These are phyloP conservation scores for Capsella rubella DNA, from an alignment of 441 rosid species.

Conservation along the genomic window DNA sequence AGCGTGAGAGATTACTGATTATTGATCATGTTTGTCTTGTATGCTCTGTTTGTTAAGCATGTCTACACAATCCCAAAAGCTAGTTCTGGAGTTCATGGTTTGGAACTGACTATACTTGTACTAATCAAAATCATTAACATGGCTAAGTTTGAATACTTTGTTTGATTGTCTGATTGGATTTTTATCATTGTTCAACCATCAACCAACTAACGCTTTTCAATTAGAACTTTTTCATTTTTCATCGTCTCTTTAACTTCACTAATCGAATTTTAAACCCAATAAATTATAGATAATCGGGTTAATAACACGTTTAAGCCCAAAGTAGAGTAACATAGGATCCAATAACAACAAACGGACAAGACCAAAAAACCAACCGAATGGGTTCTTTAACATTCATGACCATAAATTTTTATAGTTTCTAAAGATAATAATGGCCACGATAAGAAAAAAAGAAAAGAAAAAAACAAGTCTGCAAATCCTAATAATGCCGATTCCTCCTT, in stretches of 20 bases:
- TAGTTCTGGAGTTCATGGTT: not conserved
- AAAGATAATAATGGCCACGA: constrained; percentile 16
- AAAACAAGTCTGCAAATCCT: constrained; percentile 41
- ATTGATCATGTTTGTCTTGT: not conserved
- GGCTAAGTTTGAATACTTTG: not conserved
- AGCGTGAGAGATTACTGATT: not conserved
- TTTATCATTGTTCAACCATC: not conserved
- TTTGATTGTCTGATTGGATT: not conserved
- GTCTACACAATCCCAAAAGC: not conserved
- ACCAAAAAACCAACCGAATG: constrained; percentile 20
- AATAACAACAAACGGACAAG: constrained; percentile 26
- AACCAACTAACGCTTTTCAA: not conserved
- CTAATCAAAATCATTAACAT: no score
- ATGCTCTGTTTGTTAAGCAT: not conserved
- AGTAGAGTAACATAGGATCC: constrained; percentile 9
- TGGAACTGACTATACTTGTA: not conserved
- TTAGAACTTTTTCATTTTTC: no score
- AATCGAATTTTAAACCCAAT: not conserved
- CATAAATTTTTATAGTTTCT: constrained; percentile 28
- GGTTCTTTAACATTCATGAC: constrained; percentile 12
- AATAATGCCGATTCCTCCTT: constrained; percentile 35
- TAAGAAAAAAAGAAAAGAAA: not conserved
- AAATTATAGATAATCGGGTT: not conserved
- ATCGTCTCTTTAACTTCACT: not conserved
- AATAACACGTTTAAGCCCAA: constrained; percentile 10